phyloP scores from a whole-genome alignment of 1,284 basidiomycete species.

The Trametes polyzona region DNA sequence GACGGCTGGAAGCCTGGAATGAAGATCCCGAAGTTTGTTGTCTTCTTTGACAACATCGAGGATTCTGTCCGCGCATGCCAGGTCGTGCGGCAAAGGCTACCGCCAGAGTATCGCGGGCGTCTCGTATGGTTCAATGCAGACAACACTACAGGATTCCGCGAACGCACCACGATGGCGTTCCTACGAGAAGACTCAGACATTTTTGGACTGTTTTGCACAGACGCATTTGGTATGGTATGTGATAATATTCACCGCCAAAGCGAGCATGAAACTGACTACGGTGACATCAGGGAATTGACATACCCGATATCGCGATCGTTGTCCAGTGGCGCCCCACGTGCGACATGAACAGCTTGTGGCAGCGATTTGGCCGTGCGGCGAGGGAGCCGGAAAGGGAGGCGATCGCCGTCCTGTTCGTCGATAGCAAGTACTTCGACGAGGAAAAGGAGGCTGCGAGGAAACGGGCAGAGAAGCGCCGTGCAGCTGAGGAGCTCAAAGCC shows the following conservation, averaged over 20 bases:
- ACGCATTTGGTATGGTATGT: slow-evolving; percentile 39
- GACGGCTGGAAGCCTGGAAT: slow-evolving; percentile 13
- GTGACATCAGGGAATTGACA: slow-evolving; percentile 36
- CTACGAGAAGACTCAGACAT: slow-evolving; percentile 13
- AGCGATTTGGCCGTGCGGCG: slow-evolving; percentile 27
- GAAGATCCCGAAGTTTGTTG: slow-evolving; percentile 29
- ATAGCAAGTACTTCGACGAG: slow-evolving; percentile 22
- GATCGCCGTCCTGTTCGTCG: slow-evolving; percentile 21
- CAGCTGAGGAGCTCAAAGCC: not conserved
- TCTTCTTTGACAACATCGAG: slow-evolving; percentile 37
- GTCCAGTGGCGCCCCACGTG: slow-evolving; percentile 35
- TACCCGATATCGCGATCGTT: slow-evolving; percentile 38
- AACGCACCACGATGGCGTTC: slow-evolving; percentile 21
- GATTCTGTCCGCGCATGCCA: slow-evolving; percentile 30
- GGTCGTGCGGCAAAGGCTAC: slow-evolving; percentile 24
- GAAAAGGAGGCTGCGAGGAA: not conserved
- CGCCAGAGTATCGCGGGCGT: slow-evolving; percentile 21
- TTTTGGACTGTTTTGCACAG: slow-evolving; percentile 30
- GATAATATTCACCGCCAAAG: not conserved
- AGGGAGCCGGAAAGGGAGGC: slow-evolving; percentile 3
- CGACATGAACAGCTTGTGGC: slow-evolving; percentile 22
- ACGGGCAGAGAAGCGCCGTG: slow-evolving; percentile 5
- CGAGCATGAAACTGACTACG: not conserved
- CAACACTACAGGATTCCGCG: slow-evolving; percentile 32
- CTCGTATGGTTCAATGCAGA: slow-evolving; percentile 38